Percentiles rank a stretch among this genome's conserved stretches.
phyloP scores from a whole-genome alignment of 345 rosid genomes.

The Eucalyptus polyanthemos region DNA sequence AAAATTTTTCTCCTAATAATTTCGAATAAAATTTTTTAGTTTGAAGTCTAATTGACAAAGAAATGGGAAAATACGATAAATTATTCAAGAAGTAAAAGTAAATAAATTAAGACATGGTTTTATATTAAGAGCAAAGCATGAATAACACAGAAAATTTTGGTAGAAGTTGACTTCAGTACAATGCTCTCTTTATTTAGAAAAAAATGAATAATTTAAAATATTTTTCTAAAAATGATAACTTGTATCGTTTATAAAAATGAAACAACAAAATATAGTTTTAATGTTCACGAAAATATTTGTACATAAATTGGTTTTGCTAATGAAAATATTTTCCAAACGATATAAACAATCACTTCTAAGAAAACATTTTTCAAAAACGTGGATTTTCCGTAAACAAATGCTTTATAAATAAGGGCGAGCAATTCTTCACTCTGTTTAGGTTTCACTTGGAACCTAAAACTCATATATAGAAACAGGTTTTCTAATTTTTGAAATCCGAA shows the following conservation, averaged over 20 bases:
- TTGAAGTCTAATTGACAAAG: neutral
- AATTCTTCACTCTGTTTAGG: rapidly evolving
- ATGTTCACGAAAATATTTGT: rapidly evolving
- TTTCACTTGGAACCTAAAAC: too few species aligned
- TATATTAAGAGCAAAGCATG: neutral
- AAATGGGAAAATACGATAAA: neutral
- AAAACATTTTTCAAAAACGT: rapidly evolving
- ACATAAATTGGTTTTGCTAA: too few species aligned
- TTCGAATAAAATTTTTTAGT: too few species aligned
- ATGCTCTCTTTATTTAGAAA: rapidly evolving
- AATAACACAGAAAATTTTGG: neutral
- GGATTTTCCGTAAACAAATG: too few species aligned
- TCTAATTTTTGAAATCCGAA: too few species aligned
- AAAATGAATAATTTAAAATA: too few species aligned
- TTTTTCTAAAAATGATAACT: too few species aligned
- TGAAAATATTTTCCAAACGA: too few species aligned
- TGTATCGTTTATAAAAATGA: rapidly evolving
- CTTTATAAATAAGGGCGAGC: rapidly evolving
- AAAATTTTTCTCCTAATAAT: too few species aligned
- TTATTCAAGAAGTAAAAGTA: neutral
- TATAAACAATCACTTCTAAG: too few species aligned
- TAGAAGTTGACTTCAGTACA: rapidly evolving
- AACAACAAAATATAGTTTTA: rapidly evolving
- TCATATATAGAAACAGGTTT: rapidly evolving
- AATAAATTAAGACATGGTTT: neutral